Conservation (phyloP, 352 stramenopile genomes). For the Aphanomyces cochlioides region DNA sequence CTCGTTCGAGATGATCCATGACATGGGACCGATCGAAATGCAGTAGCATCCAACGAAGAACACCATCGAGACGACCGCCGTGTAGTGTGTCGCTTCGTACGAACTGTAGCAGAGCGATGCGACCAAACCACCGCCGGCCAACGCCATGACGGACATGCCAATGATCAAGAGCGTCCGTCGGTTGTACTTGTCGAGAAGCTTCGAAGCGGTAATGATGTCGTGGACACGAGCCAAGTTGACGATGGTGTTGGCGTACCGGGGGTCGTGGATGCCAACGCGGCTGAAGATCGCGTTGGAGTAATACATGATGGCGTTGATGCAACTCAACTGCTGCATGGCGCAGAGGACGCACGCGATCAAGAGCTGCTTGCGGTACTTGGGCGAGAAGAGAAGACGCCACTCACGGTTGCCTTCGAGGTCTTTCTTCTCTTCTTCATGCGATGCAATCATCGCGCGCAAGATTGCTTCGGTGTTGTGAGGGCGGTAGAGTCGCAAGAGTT, state of each 20-base stretch:
- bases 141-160: constrained; percentile 20
- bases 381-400: constrained; percentile 4
- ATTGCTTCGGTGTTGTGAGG: constrained; percentile 11
- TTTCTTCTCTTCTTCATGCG: neutral
- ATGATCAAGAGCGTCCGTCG: constrained; percentile 32
- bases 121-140: constrained; percentile 32
- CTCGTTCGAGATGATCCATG: constrained; percentile 23
- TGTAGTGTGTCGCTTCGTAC: neutral
- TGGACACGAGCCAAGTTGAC: constrained; percentile 59
- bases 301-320: constrained; percentile 69
- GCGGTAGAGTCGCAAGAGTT: constrained; percentile 29
- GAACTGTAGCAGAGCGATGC: constrained; percentile 33
- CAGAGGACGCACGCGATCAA: constrained; percentile 14
- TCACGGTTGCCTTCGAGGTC: neutral
- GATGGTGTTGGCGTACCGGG: constrained; percentile 50
- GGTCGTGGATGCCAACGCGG: constrained; percentile 49
- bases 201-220: constrained; percentile 44
- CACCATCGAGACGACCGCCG: constrained; percentile 6
- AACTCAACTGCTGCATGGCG: constrained; percentile 49
- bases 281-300: constrained; percentile 65
- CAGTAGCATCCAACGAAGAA: constrained; percentile 27
- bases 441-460: neutral
- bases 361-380: constrained; percentile 20
- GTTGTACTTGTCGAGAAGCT: constrained; percentile 44
- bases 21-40: constrained; percentile 36